Base-by-base conservation (phyloP, 225 moss, liverwort and hornwort genomes). In the Bryoerythrophyllum caledonicum region DNA sequence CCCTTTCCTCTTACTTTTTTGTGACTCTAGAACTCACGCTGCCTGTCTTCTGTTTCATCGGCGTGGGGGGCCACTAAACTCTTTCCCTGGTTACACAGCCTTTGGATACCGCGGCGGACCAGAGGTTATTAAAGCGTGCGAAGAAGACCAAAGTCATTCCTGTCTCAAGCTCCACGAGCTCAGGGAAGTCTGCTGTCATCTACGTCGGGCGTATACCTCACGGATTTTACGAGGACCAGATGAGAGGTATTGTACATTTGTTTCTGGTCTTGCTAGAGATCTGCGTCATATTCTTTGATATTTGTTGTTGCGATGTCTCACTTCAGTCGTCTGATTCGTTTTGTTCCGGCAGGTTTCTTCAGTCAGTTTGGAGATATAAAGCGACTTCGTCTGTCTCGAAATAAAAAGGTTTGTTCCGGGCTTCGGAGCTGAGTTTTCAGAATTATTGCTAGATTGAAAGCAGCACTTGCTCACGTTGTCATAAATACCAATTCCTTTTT, bases 161-260 rank as follows among this genome's bases (percentile, higher is more conserved):
- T 38, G 78, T 68, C 24, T 77, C 75, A 16, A 75, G n/a, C 70
- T 52, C 78, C 35, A 40, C 67, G 12, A 70, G 76, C 40, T 41
- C 70, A 13, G 74, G 81, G 59, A 86, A 82, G 82, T 90, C 93
- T 37, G 87, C 80, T 76, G 95, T 95, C 13, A 73, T 95, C 12
- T 99, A 99, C 58, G 88, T 99, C 10, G 99, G 99, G n/a, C 89
- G 91, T 24, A 93, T 95, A 35, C 95, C 99, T 44, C 99, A 99
- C 74, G 99, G 99, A 5, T 99, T 99, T 74, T 99, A 99, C 60
- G 95, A 99, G 82, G 88, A 91, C 38, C 85, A 99, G 78, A 95
- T 99, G 95, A 85, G 78, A 87, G 93, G 97, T 99, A 77, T 67
- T 58, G 28, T 15, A 35, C 21, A 20, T 73, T 0, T 6, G 4